Percentiles rank a stretch among this genome's conserved stretches.
These are phyloP conservation scores for Xylariaceae sp. DNA, from an alignment of 2,329 filamentous ascomycete genomes.

Conservation along the genomic window DNA sequence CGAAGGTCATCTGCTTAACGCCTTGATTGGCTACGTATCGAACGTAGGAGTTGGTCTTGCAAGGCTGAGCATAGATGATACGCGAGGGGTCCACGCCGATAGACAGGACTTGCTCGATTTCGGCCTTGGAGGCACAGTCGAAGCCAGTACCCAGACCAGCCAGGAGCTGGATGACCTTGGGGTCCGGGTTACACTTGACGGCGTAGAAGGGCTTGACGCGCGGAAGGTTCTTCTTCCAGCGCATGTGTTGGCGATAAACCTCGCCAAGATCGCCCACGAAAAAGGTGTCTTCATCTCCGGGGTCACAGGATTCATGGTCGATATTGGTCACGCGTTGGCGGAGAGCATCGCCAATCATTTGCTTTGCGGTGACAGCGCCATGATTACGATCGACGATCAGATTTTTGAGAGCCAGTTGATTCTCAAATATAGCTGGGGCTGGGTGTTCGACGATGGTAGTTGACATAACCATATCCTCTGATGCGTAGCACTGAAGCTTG, in stretches of 20 bases:
- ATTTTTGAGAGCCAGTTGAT: conserved; percentile 40
- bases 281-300: conserved; percentile 95
- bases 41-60: conserved; percentile 98
- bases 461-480: conserved; percentile 63
- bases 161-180: conserved; percentile 81
- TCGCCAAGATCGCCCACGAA: conserved; percentile 97
- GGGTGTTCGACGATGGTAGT: conserved; percentile 54
- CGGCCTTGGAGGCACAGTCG: conserved; percentile 95
- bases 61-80: conserved; percentile 98
- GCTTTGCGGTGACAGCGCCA: conserved; percentile 58
- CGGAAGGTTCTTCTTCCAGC: conserved; percentile 92
- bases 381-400: conserved; percentile 37
- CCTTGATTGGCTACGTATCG: conserved; percentile 79
- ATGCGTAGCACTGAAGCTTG: conserved; percentile 22
- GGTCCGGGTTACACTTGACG: conserved; percentile 99
- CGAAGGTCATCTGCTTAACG: conserved; percentile 98
- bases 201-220: conserved; percentile 96
- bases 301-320: conserved; percentile 81
- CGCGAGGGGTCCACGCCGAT: conserved; percentile 81
- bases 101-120: conserved; percentile 87
- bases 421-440: conserved; percentile 47
- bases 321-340: conserved; percentile 79
- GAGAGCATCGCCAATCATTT: conserved; percentile 81
- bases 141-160: conserved; percentile 88
- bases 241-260: conserved; percentile 96